Evolutionary conservation across 1,284 basidiomycete species (phyloP).

Genomic region (Fomitopsis schrenkii): DNA sequence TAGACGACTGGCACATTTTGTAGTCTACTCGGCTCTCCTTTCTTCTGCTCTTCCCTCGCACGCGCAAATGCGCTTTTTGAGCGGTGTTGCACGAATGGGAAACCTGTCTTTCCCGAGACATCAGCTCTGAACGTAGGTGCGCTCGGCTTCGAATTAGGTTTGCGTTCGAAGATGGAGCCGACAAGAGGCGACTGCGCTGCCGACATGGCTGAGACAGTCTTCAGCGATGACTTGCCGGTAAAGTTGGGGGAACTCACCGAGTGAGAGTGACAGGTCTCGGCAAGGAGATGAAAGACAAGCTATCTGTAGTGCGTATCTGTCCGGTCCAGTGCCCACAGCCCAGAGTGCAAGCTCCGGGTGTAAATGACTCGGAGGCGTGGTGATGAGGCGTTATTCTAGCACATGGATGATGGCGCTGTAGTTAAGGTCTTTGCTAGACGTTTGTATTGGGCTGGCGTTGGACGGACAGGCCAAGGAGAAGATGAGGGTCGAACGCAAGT

Average conservation of each 20-base stretch:
- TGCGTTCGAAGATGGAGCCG: slow-evolving; percentile 59
- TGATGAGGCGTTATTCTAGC: too few relatives aligned
- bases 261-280: not conserved
- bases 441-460: too few relatives aligned
- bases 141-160: slow-evolving; percentile 26
- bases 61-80: slow-evolving; percentile 61
- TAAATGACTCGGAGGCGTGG: too few relatives aligned
- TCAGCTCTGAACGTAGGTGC: slow-evolving; percentile 27
- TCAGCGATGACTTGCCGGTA: not conserved
- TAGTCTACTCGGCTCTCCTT: slow-evolving; percentile 4
- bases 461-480: too few relatives aligned
- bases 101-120: slow-evolving; percentile 36
- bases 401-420: too few relatives aligned
- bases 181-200: slow-evolving; percentile 31
- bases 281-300: not conserved
- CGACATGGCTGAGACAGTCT: not conserved
- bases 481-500: too few relatives aligned
- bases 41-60: slow-evolving; percentile 32
- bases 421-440: too few relatives aligned
- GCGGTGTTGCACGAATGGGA: slow-evolving; percentile 58
- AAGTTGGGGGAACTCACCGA: not conserved
- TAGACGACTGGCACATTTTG: slow-evolving; percentile 15
- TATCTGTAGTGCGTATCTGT: too few relatives aligned
- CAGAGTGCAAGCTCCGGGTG: not conserved
- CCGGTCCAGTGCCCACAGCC: not conserved